Evolutionary conservation across 208 protist species (phyloP), one percentile per base, ranked within the genome.

Genomic region (Sergeia podlipaevii): DNA sequence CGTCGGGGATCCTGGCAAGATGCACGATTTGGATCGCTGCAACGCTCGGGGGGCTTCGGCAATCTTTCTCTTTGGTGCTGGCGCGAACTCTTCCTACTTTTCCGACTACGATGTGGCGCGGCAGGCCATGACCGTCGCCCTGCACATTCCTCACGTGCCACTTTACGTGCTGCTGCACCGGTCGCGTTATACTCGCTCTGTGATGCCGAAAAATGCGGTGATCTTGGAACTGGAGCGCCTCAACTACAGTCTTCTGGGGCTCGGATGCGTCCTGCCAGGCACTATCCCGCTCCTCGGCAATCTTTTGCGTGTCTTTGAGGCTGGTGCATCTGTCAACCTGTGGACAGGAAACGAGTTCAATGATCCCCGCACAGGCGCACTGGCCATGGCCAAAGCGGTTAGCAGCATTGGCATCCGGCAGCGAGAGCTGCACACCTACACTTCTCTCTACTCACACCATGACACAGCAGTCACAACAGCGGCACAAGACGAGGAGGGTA

Each of bases 201-300:
- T 75, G 21, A 75, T 75, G 60, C 68, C 62, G 5, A 39, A 32
- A n/a, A 33, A 37, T 15, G 68, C 56, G 7, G 39, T 61, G 24
- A 60, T 70, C 46, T 33, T 75, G 15, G 68, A 75, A 42, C 43
- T 75, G 30, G 68, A 70, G 56, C 68, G 62, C 18, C 45, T 75
- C n/a, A 75, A 56, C 47, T 62, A 70, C 60, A 75, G 61, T 57
- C 45, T 75, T 38, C 52, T 75, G 13, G 62, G 68, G 8, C 57
- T 64, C 7, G 68, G 68, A 29, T 59, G 61, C 39, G 68, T 75
- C 24, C 56, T 75, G 29, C 68, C 68, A 1, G 62, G 62, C 15
- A 70, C 65, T 49, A 55, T 75, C 6, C 68, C 68, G 20, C 30
- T 70, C 20, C 7, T 75, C 17, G 68, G 44, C 3, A 70, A 75